These are phyloP conservation scores for Plasmodium billcollinsi DNA, from an alignment of 169 alveolate species.

Conservation along the genomic window DNA sequence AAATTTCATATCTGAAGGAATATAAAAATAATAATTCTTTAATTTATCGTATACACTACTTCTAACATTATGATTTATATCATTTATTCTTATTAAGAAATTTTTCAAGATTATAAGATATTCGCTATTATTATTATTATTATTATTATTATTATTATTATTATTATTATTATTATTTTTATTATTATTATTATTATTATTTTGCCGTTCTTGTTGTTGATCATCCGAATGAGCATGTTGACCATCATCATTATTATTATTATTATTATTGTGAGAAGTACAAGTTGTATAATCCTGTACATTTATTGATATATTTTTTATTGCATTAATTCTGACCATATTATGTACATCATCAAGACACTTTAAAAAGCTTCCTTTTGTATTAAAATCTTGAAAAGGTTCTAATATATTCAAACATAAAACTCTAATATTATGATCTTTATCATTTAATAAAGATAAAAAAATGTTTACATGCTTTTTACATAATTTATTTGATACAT, in stretches of 20 bases:
- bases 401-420: constrained; percentile 74
- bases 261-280: too few species aligned
- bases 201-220: too few species aligned
- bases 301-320: constrained; percentile 48
- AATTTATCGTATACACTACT: constrained; percentile 73
- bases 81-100: constrained; percentile 55
- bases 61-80: constrained; percentile 51
- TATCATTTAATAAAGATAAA: constrained; percentile 77
- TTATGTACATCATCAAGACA: constrained; percentile 68
- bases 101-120: constrained; percentile 28
- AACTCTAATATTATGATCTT: constrained; percentile 67
- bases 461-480: constrained; percentile 80
- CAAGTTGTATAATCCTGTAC: constrained; percentile 4
- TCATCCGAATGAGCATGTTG: too few species aligned
- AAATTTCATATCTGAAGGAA: constrained; percentile 70
- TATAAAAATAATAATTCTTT: constrained; percentile 40
- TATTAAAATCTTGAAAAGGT: constrained; percentile 73
- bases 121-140: constrained; percentile 33
- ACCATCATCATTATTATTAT: too few species aligned
- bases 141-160: not conserved
- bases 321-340: constrained; percentile 60
- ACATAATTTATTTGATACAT: constrained; percentile 77
- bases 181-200: too few species aligned
- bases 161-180: not conserved
- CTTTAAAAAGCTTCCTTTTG: constrained; percentile 37